A percentile compares a stretch with the other conserved stretches of the same genome.
These are phyloP conservation scores for Claviceps humidiphila DNA, from an alignment of 2,329 filamentous ascomycete genomes.

Conservation along the genomic window DNA sequence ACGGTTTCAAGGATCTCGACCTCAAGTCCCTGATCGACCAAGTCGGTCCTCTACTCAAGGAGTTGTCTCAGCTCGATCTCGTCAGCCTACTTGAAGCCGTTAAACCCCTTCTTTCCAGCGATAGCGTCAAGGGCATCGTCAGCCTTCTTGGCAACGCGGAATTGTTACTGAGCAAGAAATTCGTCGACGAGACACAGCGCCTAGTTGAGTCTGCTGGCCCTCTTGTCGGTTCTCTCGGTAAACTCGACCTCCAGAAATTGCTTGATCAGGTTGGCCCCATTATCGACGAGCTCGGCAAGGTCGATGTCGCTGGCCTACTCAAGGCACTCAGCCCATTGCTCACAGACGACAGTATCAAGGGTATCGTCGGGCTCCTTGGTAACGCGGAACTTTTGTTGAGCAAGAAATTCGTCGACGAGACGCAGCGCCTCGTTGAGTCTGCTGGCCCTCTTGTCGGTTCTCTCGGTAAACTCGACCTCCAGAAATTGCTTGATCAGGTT, in stretches of 20 bases:
- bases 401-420: slow-evolving; percentile 18
- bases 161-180: slow-evolving; percentile 17
- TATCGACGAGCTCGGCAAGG: slow-evolving; percentile 14
- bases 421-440: slow-evolving; percentile 15
- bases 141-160: slow-evolving; percentile 21
- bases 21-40: slow-evolving; percentile 9
- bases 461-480: slow-evolving; percentile 21
- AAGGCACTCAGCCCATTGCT: slow-evolving; percentile 16
- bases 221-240: slow-evolving; percentile 19
- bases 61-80: slow-evolving; percentile 12
- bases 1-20: slow-evolving; percentile 18
- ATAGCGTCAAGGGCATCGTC: slow-evolving; percentile 19
- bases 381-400: slow-evolving; percentile 19
- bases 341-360: slow-evolving; percentile 17
- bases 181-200: slow-evolving; percentile 18
- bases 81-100: slow-evolving; percentile 16
- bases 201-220: slow-evolving; percentile 18
- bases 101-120: slow-evolving; percentile 18
- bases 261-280: slow-evolving; percentile 21
- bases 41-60: slow-evolving; percentile 17
- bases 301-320: slow-evolving; percentile 18
- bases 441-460: slow-evolving; percentile 20
- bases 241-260: slow-evolving; percentile 19
- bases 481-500: slow-evolving; percentile 17
- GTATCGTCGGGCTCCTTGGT: slow-evolving; percentile 13